Evolutionary conservation across 139 green algal genomes (phyloP), one percentile per base, ranked within the genome.

Genomic region (Picochlorum sp.): DNA sequence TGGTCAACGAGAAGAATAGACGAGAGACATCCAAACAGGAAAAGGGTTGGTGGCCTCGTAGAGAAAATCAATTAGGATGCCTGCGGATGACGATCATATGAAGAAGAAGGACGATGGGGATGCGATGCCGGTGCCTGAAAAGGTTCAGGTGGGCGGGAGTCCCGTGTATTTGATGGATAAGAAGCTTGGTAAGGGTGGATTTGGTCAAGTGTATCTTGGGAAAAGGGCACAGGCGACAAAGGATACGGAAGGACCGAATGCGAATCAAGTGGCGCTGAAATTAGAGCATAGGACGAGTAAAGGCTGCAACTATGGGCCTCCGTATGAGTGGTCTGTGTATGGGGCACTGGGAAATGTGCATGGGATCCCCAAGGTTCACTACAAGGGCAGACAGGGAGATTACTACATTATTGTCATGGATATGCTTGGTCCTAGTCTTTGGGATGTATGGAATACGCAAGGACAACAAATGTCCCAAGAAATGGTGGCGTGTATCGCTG

Each of bases 331-430:
- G 92, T 92, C 84, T 58, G 91, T 98, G 28, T 98, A 97, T 74
- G 89, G 87, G 37, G 83, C 79, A 2, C 76, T 92, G 28, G 84
- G 84, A 13, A 82, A 83, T 63, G 83, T 93, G 0, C 79, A 83
- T 61, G 89, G 90, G 26, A 88, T 98, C 41, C 93, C 93, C 9
- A 90, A 89, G 55, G 92, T 98, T 45, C 90, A 97, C 73, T 98
- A 88, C 83, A 98, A 98, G 70, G 94, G 94, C 11, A 73, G 88
- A 14, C 92, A 98, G 67, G 87, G 86, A 0, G 94, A 97, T 63
- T 98, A 95, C 71, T 99, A 98, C 72, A 86, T 99, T 74, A 98
- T 99, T 91, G 94, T 97, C 14, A 97, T 99, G 91, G 94, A 98
- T 78, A 87, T 96, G 74, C 83, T 98, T 38, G 94, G 94, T 4